Evolutionary conservation across 192 early-diverging fungal species (phyloP), one percentile per base, ranked within the genome.

Genomic region (Coemansia sp.): DNA sequence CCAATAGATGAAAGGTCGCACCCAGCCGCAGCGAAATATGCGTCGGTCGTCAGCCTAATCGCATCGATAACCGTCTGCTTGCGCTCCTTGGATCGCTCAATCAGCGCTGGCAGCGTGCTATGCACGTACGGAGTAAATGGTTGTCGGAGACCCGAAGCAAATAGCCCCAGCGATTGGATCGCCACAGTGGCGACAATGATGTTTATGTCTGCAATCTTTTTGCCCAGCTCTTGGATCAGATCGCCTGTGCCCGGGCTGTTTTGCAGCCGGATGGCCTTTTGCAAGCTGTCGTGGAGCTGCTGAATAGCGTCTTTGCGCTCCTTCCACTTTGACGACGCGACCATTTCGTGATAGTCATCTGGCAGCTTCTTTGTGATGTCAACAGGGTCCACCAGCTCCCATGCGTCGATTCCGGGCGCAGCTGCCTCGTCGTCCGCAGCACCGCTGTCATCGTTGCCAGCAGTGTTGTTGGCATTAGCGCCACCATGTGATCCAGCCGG

Each of bases 1-100:
- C 90, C 66, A 2, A 98, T 74, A n/a, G 94, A 92, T 6, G 85
- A 55, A 31, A 86, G 29, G 22, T 82, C 73, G 50, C 27, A 43
- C 13, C 82, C 80, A 5, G 90, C 85, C 18, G 83, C 62, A 55
- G 89, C 46, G 73, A 92, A 96, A 8, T 94, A 91, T 8, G 94
- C 95, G 70, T 97, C 95, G n/a, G 95, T 73, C 1, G 94, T 93
- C 16, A 78, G 78, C 10, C 90, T 72, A 2, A 98, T 75, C 8
- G 95, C 90, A 31, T 99, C 96, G 5, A 97, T 73, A 11, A 98
- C 95, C 1, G 88, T 88, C 47, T 89, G 85, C 74, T 99, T 99
- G 66, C 95, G 93, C 77, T 99, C 98, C 75, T 99, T 99, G 12
- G 95, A 86, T 71, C 93, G 94, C 83, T 98, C 98, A 38, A 99